phyloP scores from a whole-genome alignment of 345 rosid genomes.

The Ailanthus altissimus region DNA sequence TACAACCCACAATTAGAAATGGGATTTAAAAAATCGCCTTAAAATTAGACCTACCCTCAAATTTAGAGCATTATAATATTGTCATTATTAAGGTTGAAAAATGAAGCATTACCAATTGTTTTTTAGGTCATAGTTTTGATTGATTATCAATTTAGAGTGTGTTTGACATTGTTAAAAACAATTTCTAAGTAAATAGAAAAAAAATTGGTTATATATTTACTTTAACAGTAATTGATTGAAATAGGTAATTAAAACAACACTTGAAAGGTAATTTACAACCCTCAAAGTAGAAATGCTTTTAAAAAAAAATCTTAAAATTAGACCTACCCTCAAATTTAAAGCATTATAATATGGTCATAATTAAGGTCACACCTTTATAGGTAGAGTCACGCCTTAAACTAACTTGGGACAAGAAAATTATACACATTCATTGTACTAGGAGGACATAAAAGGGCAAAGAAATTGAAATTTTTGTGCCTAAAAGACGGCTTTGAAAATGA shows the following conservation, averaged over 20 bases:
- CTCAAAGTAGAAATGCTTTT: background rate
- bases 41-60: background rate
- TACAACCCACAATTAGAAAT: background rate
- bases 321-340: background rate
- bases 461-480: background rate
- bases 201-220: too few relatives aligned
- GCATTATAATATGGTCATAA: background rate
- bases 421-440: constrained; percentile 18
- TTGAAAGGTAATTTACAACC: background rate
- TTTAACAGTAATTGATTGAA: too few relatives aligned
- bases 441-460: background rate
- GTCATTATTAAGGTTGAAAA: background rate
- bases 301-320: background rate
- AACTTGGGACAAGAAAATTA: background rate
- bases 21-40: background rate
- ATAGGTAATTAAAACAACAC: too few relatives aligned
- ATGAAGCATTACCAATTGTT: too few relatives aligned
- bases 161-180: background rate
- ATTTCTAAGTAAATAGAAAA: too few relatives aligned
- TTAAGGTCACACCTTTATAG: too few relatives aligned
- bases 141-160: background rate
- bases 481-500: background rate
- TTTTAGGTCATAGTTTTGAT: background rate
- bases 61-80: background rate
- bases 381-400: too few relatives aligned